Evolutionary conservation across 2,329 filamentous ascomycete species (phyloP).

Genomic region (Keithomyces neogunnii): DNA sequence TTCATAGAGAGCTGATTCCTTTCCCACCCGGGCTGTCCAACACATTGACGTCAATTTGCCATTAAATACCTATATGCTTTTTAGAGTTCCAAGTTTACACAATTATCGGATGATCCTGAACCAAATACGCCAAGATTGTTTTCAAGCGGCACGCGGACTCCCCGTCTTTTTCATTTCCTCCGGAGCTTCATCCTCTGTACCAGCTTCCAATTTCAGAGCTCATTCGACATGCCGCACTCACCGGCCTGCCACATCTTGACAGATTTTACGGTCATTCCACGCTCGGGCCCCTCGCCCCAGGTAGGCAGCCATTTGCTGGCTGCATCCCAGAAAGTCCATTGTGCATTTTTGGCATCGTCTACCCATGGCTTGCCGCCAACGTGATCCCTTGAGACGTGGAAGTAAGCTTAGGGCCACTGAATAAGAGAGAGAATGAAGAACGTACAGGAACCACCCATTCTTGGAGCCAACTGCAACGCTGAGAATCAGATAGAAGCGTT

Average conservation of each 20-base stretch:
- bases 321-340: slow-evolving; percentile 34
- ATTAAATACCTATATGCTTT: no score
- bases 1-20: no score
- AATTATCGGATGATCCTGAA: no score
- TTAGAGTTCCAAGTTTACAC: no score
- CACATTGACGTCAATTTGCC: no score
- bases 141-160: no score
- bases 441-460: slow-evolving; percentile 39
- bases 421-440: neutral
- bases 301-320: slow-evolving; percentile 34
- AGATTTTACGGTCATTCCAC: slow-evolving; percentile 36
- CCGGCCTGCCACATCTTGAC: slow-evolving; percentile 38
- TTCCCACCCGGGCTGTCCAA: no score
- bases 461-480: slow-evolving; percentile 41
- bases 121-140: no score
- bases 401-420: neutral
- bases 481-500: slow-evolving; percentile 41
- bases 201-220: neutral
- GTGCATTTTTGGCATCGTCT: slow-evolving; percentile 29
- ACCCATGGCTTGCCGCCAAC: slow-evolving; percentile 37
- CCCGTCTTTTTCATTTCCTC: neutral
- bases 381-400: slow-evolving; percentile 24
- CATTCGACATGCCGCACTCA: slow-evolving; percentile 7
- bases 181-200: no score
- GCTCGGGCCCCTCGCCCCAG: slow-evolving; percentile 33